Evolutionary conservation across 108 stramenopile species (phyloP).

Genomic region (Nitzschia sp.): DNA sequence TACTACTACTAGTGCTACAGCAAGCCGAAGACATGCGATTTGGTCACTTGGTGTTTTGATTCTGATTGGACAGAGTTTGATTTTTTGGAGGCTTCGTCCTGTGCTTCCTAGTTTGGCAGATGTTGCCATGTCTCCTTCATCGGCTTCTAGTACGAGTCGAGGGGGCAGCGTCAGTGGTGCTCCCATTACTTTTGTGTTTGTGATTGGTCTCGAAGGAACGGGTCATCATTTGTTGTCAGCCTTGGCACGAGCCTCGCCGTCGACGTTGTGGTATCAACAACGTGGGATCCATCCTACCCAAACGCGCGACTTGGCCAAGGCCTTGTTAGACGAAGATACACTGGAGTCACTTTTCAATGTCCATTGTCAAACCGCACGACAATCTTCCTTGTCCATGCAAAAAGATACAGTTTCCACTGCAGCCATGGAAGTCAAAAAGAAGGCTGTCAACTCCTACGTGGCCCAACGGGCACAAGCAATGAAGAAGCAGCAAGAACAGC

Average conservation of each 20-base stretch:
- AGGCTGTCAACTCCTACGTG: not conserved
- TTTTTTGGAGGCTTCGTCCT: too few species aligned
- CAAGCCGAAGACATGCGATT: too few species aligned
- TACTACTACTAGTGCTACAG: too few species aligned
- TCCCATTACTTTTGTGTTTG: not conserved
- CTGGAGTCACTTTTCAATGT: not conserved
- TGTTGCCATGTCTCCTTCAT: too few species aligned
- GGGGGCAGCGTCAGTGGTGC: too few species aligned
- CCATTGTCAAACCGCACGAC: not conserved
- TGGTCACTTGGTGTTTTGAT: too few species aligned
- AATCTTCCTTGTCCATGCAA: not conserved
- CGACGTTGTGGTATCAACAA: not conserved
- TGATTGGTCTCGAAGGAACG: conserved; percentile 25
- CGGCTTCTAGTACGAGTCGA: too few species aligned
- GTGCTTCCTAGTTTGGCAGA: too few species aligned
- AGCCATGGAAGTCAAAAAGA: not conserved
- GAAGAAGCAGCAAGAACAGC: not conserved
- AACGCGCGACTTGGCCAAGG: not conserved
- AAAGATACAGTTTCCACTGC: not conserved
- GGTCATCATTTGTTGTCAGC: not conserved
- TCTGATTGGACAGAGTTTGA: too few species aligned
- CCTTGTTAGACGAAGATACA: not conserved
- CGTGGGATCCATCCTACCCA: not conserved
- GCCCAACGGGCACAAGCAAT: not conserved
- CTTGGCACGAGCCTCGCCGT: not conserved